Evolutionary conservation across 83 land plant genomes (phyloP).

Genomic region (Picea abies): DNA sequence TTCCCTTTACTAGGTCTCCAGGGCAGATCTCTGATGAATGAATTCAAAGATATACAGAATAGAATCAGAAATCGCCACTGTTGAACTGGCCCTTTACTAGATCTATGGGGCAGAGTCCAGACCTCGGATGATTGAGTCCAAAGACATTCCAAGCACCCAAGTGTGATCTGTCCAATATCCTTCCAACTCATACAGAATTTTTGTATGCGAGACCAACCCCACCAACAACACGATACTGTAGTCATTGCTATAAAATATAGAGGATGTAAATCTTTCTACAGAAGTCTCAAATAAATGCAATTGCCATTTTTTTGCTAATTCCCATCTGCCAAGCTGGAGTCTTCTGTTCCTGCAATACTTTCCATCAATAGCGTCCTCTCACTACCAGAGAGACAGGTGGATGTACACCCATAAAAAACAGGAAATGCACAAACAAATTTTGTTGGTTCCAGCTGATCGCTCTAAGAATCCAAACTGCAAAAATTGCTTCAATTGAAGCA

Average conservation of each 20-base stretch:
- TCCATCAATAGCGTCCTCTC: neutral
- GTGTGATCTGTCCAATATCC: constrained; percentile 6
- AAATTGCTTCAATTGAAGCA: neutral
- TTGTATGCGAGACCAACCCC: neutral
- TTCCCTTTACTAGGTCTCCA: too few relatives aligned
- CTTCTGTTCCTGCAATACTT: neutral
- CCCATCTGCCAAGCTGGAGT: neutral
- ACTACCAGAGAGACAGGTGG: neutral
- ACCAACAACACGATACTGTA: neutral
- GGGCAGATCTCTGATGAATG: neutral
- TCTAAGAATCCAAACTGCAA: neutral
- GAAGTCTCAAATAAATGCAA: neutral
- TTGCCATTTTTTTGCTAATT: neutral
- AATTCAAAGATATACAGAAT: neutral
- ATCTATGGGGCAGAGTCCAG: neutral
- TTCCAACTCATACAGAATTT: neutral
- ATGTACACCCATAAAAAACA: too few relatives aligned
- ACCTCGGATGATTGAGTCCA: neutral
- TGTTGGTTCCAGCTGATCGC: neutral
- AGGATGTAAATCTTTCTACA: neutral
- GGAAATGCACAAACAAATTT: neutral
- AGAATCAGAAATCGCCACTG: constrained; percentile 1
- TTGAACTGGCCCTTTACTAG: neutral
- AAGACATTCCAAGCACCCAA: constrained; percentile 5
- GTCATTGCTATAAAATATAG: neutral